A percentile compares a stretch with the other conserved stretches of the same genome.
Conservation (phyloP, 2,329 filamentous ascomycete genomes). For the Talaromyces amestolkiae region DNA sequence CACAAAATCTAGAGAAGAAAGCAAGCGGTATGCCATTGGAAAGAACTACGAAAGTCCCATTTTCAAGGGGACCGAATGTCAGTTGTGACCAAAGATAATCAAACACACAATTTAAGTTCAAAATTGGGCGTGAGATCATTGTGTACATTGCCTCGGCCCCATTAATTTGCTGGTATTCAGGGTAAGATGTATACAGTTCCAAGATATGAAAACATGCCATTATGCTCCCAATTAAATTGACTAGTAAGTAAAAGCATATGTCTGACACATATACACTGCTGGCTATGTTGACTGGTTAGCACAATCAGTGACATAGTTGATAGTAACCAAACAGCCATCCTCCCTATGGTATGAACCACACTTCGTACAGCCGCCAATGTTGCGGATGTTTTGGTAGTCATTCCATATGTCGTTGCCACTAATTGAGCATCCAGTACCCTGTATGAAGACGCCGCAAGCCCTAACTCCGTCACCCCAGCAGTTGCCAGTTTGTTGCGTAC, state of each 20-base stretch:
- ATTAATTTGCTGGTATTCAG: too few relatives aligned
- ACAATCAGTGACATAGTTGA: background rate
- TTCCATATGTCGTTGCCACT: background rate
- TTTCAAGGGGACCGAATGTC: too few relatives aligned
- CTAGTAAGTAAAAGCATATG: too few relatives aligned
- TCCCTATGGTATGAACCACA: background rate
- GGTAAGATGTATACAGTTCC: too few relatives aligned
- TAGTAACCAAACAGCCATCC: background rate
- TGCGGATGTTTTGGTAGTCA: background rate
- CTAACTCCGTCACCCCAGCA: background rate
- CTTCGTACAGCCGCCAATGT: background rate
- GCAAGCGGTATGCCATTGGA: background rate
- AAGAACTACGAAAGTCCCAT: too few relatives aligned
- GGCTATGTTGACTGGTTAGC: background rate
- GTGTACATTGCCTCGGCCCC: too few relatives aligned
- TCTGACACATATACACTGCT: too few relatives aligned
- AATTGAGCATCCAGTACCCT: background rate
- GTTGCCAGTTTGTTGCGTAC: background rate
- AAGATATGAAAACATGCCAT: too few relatives aligned
- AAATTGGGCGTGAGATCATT: too few relatives aligned
- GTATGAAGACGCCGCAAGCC: background rate
- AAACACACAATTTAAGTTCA: too few relatives aligned
- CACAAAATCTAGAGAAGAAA: background rate
- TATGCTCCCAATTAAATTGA: too few relatives aligned
- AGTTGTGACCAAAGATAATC: too few relatives aligned